These are phyloP conservation scores for Trametes villosa DNA, from an alignment of 768 basidiomycete species.

Conservation along the genomic window DNA sequence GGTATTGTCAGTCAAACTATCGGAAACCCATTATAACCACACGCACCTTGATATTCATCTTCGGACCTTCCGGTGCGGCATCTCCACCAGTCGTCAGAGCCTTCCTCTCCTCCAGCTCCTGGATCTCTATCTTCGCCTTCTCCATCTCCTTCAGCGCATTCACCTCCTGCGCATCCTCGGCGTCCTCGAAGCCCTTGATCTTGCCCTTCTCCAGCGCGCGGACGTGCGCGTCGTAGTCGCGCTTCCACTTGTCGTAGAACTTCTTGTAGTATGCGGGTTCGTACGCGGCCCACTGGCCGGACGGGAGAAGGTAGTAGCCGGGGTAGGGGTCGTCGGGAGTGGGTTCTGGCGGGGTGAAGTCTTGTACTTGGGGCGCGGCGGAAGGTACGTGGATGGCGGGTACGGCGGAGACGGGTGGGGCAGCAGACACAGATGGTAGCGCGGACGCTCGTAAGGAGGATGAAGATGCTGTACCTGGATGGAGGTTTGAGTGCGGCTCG, in stretches of 20 bases:
- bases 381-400: constrained; percentile 32
- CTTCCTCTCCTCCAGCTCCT: constrained; percentile 78
- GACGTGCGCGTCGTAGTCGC: constrained; percentile 71
- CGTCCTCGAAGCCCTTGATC: constrained; percentile 71
- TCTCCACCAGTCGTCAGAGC: constrained; percentile 68
- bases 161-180: constrained; percentile 61
- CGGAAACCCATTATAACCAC: not conserved
- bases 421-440: constrained; percentile 9
- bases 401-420: constrained; percentile 15
- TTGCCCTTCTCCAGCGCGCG: constrained; percentile 72
- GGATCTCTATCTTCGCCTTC: constrained; percentile 70
- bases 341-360: constrained; percentile 74
- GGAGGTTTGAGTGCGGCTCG: not conserved
- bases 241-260: constrained; percentile 74
- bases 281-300: constrained; percentile 78
- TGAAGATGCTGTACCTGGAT: constrained; percentile 34
- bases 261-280: constrained; percentile 70
- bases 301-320: constrained; percentile 84
- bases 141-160: constrained; percentile 80
- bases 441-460: constrained; percentile 19
- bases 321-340: constrained; percentile 78
- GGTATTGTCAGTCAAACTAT: not conserved
- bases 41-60: constrained; percentile 81
- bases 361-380: constrained; percentile 70
- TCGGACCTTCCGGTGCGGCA: constrained; percentile 61